phyloP scores from a whole-genome alignment of 352 stramenopile species.

The Pythium periplocum region DNA sequence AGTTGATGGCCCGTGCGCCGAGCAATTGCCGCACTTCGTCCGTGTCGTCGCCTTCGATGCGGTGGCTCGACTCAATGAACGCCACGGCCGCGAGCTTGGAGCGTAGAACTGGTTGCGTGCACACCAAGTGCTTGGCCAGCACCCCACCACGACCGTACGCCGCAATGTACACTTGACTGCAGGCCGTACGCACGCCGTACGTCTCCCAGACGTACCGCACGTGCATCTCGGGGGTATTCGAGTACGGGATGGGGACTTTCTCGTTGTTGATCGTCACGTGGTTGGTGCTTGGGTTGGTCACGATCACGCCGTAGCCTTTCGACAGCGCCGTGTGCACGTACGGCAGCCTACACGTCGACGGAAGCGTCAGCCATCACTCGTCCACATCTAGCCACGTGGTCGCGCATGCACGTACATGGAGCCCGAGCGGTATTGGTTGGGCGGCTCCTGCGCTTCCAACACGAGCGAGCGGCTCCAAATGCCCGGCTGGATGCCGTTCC shows the following conservation, averaged over 20 bases:
- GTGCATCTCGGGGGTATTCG: constrained; percentile 71
- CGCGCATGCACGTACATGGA: constrained; percentile 33
- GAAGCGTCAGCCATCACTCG: too few species aligned
- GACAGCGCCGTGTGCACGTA: constrained; percentile 76
- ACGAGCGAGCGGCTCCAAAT: constrained; percentile 85
- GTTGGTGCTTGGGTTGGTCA: constrained; percentile 79
- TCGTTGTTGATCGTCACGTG: constrained; percentile 60
- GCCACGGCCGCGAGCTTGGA: constrained; percentile 65
- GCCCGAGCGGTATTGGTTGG: constrained; percentile 76
- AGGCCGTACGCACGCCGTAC: constrained; percentile 60
- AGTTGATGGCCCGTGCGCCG: constrained; percentile 74
- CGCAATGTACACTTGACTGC: constrained; percentile 74
- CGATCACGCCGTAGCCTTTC: constrained; percentile 77
- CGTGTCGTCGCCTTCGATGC: constrained; percentile 55
- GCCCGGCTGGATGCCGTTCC: constrained; percentile 80
- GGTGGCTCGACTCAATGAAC: constrained; percentile 82
- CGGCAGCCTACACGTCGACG: constrained; percentile 19
- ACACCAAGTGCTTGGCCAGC: constrained; percentile 73
- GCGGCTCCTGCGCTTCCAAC: constrained; percentile 57
- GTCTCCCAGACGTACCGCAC: constrained; percentile 82
- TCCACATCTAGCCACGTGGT: too few species aligned
- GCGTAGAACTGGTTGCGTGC: constrained; percentile 55
- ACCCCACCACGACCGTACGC: constrained; percentile 68
- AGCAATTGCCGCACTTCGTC: constrained; percentile 61
- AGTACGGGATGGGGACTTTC: constrained; percentile 74